Percentiles rank a stretch among this genome's conserved stretches.
These are phyloP conservation scores for Leishmania tarentolae DNA, from an alignment of 208 protist genomes.

Conservation along the genomic window DNA sequence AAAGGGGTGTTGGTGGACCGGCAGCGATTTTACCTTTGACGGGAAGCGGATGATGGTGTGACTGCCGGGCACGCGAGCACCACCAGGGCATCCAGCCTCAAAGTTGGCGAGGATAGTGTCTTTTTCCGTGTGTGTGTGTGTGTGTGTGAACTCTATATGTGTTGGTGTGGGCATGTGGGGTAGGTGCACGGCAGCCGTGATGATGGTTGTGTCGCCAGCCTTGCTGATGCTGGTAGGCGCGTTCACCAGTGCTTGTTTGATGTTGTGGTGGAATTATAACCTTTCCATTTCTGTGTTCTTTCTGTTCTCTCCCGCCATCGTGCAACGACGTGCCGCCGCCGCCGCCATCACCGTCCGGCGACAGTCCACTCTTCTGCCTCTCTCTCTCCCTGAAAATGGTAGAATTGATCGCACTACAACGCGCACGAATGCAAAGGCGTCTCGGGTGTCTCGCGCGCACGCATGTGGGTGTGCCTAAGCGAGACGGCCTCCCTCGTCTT, in stretches of 20 bases:
- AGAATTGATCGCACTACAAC: not conserved
- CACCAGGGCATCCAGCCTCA: not conserved
- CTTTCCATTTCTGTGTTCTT: slow-evolving; percentile 2
- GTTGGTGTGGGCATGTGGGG: not conserved
- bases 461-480: not conserved
- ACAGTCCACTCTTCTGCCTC: not conserved
- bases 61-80: too few relatives aligned
- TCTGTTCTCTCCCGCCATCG: not conserved
- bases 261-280: not conserved
- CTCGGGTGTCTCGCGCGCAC: not conserved
- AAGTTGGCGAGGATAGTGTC: not conserved
- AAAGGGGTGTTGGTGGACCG: not conserved
- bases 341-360: not conserved
- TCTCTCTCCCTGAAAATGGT: not conserved
- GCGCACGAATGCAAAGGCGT: not conserved
- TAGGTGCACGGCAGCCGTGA: slow-evolving; percentile 5
- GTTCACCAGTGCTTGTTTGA: not conserved
- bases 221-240: not conserved
- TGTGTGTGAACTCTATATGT: too few relatives aligned
- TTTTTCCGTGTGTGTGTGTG: slow-evolving; percentile 7
- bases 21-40: not conserved
- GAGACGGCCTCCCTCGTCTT: not conserved
- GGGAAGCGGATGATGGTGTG: not conserved
- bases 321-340: not conserved
- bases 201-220: not conserved